Evolutionary conservation across 331 rosid species (phyloP).

Genomic region (Stylosanthes scabra): DNA sequence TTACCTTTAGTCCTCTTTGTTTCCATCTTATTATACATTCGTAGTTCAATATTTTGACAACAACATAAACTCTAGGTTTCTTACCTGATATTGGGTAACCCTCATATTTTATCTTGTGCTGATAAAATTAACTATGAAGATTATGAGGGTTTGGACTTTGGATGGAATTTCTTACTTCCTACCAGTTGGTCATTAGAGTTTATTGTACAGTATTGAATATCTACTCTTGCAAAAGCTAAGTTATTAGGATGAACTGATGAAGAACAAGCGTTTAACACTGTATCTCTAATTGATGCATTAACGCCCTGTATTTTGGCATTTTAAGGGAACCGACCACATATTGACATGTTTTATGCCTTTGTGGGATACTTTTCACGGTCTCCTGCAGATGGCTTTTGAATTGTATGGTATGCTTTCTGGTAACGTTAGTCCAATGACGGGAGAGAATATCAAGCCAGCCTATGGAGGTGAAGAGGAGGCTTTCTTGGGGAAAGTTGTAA

Average conservation of each 20-base stretch:
- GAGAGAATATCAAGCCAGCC: slow-evolving; percentile 97
- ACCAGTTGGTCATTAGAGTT: neutral
- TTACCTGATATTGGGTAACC: neutral
- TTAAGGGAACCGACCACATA: slow-evolving; percentile 3
- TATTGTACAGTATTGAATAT: neutral
- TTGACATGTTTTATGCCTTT: slow-evolving; percentile 14
- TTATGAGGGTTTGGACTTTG: neutral
- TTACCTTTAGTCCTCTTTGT: neutral
- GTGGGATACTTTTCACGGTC: slow-evolving; percentile 24
- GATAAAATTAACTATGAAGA: neutral
- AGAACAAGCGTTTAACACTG: too few relatives aligned
- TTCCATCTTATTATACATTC: neutral
- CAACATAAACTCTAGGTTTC: neutral
- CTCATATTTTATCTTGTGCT: slow-evolving; percentile 1
- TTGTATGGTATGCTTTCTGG: slow-evolving; percentile 99
- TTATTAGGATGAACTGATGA: neutral
- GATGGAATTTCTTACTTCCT: slow-evolving; percentile 1
- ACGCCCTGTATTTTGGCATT: neutral
- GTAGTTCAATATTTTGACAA: neutral
- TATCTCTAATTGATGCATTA: neutral
- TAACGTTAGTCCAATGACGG: slow-evolving; percentile 97
- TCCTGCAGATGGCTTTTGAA: slow-evolving; percentile 93
- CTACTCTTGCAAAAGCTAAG: neutral
- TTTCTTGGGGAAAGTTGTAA: slow-evolving; percentile 84
- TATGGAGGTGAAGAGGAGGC: slow-evolving; percentile 99